Conservation (phyloP, 106 monocot genomes). For the Phalaenopsis aphrodite region DNA sequence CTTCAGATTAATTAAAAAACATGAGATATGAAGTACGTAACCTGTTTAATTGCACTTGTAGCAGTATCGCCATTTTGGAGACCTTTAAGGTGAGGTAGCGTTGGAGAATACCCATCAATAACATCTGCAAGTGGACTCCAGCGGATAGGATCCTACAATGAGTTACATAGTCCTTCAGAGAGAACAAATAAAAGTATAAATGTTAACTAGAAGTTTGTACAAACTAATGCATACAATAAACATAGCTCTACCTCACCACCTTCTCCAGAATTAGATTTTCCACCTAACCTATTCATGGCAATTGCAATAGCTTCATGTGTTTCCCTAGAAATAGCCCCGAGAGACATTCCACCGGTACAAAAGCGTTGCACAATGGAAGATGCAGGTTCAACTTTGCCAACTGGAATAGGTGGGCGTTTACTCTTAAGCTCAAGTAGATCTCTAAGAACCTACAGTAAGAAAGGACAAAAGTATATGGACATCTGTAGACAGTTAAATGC, state of each 20-base stretch:
- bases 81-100: slow-evolving; percentile 97
- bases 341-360: slow-evolving; percentile 98
- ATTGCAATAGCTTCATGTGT: slow-evolving; percentile 99
- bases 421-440: slow-evolving; percentile 94
- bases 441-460: slow-evolving; percentile 61
- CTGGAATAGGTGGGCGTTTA: slow-evolving; percentile 73
- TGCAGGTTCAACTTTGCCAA: slow-evolving; percentile 96
- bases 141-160: slow-evolving; percentile 82
- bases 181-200: not conserved
- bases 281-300: slow-evolving; percentile 96
- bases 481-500: not conserved
- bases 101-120: slow-evolving; percentile 95
- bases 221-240: not conserved
- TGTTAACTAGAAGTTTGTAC: not conserved
- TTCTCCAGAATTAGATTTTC: slow-evolving; percentile 98
- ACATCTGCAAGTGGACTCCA: slow-evolving; percentile 96
- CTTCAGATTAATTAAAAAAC: too few species aligned
- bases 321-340: slow-evolving; percentile 97
- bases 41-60: slow-evolving; percentile 99
- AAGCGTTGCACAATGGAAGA: slow-evolving; percentile 85
- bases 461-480: not conserved
- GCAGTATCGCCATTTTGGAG: slow-evolving; percentile 99
- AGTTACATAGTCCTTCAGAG: not conserved
- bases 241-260: slow-evolving; percentile 80
- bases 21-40: slow-evolving; percentile 2